Evolutionary conservation across 306 rosid species (phyloP).

Genomic region (Cicer judaicum): DNA sequence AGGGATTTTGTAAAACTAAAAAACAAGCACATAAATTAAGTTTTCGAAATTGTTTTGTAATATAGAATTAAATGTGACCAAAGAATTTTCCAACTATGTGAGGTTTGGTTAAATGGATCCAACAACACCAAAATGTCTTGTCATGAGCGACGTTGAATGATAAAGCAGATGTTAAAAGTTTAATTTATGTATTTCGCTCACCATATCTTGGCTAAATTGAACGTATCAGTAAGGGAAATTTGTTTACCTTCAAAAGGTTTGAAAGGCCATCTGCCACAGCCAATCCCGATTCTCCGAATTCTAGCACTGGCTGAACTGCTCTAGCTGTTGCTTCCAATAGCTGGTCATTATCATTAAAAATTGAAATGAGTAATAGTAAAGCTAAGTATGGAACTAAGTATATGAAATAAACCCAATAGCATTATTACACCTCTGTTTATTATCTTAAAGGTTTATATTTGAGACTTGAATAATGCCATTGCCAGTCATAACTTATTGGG

Average conservation of each 20-base stretch:
- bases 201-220: not conserved
- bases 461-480: not conserved
- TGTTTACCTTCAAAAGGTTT: slow-evolving; percentile 79
- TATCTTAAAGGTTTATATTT: not conserved
- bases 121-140: not conserved
- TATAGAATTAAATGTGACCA: slow-evolving; percentile 23
- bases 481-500: not conserved
- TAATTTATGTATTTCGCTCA: slow-evolving; percentile 6
- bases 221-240: not conserved
- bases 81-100: not conserved
- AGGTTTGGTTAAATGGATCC: not conserved
- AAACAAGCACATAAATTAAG: not conserved
- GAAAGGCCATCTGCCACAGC: slow-evolving; percentile 96
- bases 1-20: not conserved
- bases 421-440: not conserved
- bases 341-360: slow-evolving; percentile 52
- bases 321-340: slow-evolving; percentile 92
- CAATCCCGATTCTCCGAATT: slow-evolving; percentile 88
- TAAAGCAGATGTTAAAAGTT: not conserved
- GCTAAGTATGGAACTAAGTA: not conserved
- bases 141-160: not conserved
- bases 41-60: not conserved
- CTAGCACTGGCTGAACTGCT: slow-evolving; percentile 82
- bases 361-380: slow-evolving; percentile 41
- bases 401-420: slow-evolving; percentile 26